Evolutionary conservation across 2,329 filamentous ascomycete species (phyloP), one percentile per base, ranked within the genome.

Genomic region (Microdochium paspali): DNA sequence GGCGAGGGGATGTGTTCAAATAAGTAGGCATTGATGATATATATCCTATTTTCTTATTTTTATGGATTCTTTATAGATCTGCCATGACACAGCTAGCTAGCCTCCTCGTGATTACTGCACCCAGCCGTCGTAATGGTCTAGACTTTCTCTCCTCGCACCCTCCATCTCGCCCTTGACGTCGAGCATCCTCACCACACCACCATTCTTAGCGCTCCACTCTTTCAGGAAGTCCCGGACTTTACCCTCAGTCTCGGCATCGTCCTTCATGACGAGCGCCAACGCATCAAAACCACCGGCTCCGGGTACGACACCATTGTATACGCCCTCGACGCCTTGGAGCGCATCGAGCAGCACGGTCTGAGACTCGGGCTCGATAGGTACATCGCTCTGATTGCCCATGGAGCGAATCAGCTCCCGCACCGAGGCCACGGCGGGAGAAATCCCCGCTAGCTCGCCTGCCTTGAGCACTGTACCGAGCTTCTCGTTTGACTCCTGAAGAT

Each of bases 221-320:
- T 68, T 69, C 49, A 95, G 65, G 40, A 88, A 82, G 40, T 68
- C 65, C 52, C 77, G 73, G 21, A 97, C 65, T 12, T 71, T 68
- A 21, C 61, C 60, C 47, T 84, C 68, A 1, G 87, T 87, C 44
- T 74, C 76, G 30, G 72, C 73, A 46, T 86, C 81, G 57, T 96
- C 87, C 57, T 77, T 76, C 53, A 95, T 79, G 50, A 98, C 65
- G 50, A 98, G 64, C 1, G 85, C 86, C 47, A 95, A 76, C 1
- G 93, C 93, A 70, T 98, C 93, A 60, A 87, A 96, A 0, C 93
- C 93, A 10, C 93, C 93, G 0, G 93, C 93, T 0, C 93, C 93
- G 0, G 93, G 93, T 0, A 96, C 93, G 0, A 97, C 89, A 0
- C 90, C 93, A 1, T 90, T 90, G 53, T 90, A 79, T 3, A 97